Base-by-base conservation (phyloP, 441 rosid species). In the Adansonia rubrostipa region DNA sequence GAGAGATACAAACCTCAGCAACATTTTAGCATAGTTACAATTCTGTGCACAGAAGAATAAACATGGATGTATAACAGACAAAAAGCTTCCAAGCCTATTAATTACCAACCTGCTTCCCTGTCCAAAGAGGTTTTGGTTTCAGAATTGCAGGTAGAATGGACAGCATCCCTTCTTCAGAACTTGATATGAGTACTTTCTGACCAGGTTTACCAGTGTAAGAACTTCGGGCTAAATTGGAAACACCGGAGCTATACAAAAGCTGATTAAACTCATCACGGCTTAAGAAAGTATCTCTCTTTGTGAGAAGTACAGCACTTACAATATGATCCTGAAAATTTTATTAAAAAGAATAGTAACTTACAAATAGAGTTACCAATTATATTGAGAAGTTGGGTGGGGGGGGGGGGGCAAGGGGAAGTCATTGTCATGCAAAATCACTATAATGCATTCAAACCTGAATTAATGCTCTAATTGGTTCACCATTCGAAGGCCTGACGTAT, bases 81-180 rank as follows among this genome's bases (percentile, higher is more conserved):
- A 70, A 53, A 51, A 69, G 73, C 24, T 62, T 62, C 51, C 72
- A 7, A 73, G 42, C 63, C 40, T 69, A 71, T 48, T 36, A 28
- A 74, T 65, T 19, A 56, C 80, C 81, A 79, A 97, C 99, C 98
- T 97, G 99, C 83, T 97, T 97, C 82, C 99, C 99, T 0, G 99
- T 93, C 99, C 99, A 97, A 64, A 91, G 94, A 81, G 94, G 94
- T 82, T 83, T 83, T 48, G 99, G 99, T 85, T 97, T 95, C 92
- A 88, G 86, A 78, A 97, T 86, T 79, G 97, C 89, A 68, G 99
- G 99, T 42, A 56, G 78, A 60, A 86, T 83, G 53, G 81, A 78
- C 74, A 79, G 82, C 74, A 93, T 75, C 53, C 85, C 89, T 81
- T 84, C 93, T 78, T 87, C 91, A 77, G 84, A 85, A 79, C 79